Evolutionary conservation across 495 filamentous ascomycete species (phyloP).

Genomic region (Podospora conica): DNA sequence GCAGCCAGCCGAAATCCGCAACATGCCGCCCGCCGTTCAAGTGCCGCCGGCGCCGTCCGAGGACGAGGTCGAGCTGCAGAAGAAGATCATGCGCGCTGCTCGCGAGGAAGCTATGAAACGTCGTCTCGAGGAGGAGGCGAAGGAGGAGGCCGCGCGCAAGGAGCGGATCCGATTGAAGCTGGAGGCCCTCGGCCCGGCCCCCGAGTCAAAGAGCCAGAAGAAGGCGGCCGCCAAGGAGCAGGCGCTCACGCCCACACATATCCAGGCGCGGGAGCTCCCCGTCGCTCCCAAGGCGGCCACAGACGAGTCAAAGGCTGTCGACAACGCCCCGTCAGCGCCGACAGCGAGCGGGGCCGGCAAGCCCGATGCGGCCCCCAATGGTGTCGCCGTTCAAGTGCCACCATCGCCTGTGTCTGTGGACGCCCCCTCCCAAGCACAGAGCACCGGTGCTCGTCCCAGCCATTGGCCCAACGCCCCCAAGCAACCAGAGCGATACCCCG

Average conservation of each 20-base stretch:
- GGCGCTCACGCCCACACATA: slow-evolving; percentile 31
- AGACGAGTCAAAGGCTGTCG: slow-evolving; percentile 5
- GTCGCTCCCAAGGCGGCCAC: slow-evolving; percentile 15
- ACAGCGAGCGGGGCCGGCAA: slow-evolving; percentile 8
- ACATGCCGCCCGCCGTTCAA: slow-evolving; percentile 24
- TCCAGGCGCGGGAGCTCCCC: slow-evolving; percentile 34
- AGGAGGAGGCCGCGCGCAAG: slow-evolving; percentile 68
- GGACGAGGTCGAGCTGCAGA: slow-evolving; percentile 62
- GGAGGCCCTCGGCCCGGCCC: slow-evolving; percentile 64
- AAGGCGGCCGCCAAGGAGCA: slow-evolving; percentile 38
- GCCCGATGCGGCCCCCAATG: slow-evolving; percentile 13
- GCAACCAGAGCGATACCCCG: slow-evolving; percentile 31
- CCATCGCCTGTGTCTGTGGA: slow-evolving; percentile 17
- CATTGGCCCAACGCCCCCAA: slow-evolving; percentile 21
- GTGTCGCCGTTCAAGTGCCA: slow-evolving; percentile 5
- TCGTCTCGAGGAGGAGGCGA: slow-evolving; percentile 71
- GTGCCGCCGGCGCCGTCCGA: slow-evolving; percentile 37
- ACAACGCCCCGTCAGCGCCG: slow-evolving; percentile 8
- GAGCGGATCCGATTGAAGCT: slow-evolving; percentile 82
- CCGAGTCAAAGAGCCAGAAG: slow-evolving; percentile 53
- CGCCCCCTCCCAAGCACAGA: slow-evolving; percentile 13
- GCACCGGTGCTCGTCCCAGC: slow-evolving; percentile 7
- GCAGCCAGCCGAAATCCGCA: slow-evolving; percentile 26
- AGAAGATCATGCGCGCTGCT: slow-evolving; percentile 79
- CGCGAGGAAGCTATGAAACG: slow-evolving; percentile 71